Percentiles rank a stretch among this genome's conserved stretches.
phyloP scores from a whole-genome alignment of 2,329 filamentous ascomycete genomes.

The Zarea fungicola region DNA sequence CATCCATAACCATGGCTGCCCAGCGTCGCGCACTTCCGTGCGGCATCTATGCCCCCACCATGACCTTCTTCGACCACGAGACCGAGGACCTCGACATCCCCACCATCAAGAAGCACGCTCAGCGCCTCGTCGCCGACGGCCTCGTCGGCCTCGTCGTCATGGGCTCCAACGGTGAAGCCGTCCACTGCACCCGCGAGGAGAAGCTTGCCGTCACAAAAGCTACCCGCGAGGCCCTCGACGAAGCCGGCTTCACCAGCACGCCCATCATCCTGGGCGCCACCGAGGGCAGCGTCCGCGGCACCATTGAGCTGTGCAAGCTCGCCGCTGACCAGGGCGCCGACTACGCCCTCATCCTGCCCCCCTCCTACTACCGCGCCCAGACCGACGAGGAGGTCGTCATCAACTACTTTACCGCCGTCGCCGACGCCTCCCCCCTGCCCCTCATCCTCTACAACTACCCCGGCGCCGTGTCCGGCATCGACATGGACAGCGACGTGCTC shows the following conservation, averaged over 20 bases:
- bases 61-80: conserved; percentile 82
- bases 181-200: conserved; percentile 75
- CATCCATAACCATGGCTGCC: conserved; percentile 20
- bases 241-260: conserved; percentile 68
- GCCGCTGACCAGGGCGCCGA: conserved; percentile 67
- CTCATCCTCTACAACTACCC: conserved; percentile 89
- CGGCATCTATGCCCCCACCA: conserved; percentile 82
- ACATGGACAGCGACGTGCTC: conserved; percentile 84
- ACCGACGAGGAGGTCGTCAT: conserved; percentile 70
- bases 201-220: conserved; percentile 69
- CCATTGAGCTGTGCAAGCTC: conserved; percentile 67
- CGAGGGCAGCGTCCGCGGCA: conserved; percentile 75
- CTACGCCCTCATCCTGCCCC: conserved; percentile 73
- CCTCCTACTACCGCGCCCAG: conserved; percentile 75
- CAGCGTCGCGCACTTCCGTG: conserved; percentile 58
- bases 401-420: conserved; percentile 69
- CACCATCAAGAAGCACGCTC: conserved; percentile 73
- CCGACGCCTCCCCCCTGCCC: conserved; percentile 70
- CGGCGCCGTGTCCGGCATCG: conserved; percentile 77
- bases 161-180: conserved; percentile 87
- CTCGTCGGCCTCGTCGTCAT: conserved; percentile 79
- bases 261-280: conserved; percentile 79
- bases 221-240: conserved; percentile 76
- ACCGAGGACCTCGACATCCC: conserved; percentile 82
- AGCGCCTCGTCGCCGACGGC: conserved; percentile 70